Evolutionary conservation across 257 asterid genomes (phyloP).

Genomic region (Solanum piurae): DNA sequence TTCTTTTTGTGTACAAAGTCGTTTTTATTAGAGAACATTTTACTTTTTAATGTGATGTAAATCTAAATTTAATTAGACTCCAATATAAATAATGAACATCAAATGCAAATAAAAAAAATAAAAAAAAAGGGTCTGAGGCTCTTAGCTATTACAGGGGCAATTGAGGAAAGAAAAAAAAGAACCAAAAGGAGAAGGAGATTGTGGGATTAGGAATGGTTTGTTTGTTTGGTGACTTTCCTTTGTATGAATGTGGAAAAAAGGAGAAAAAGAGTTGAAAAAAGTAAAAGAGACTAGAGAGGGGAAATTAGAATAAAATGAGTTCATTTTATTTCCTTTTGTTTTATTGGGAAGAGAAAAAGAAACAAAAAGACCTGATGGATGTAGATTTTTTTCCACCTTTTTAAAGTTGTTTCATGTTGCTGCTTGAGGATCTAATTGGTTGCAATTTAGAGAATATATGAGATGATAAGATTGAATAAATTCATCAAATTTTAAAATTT

Average conservation of each 20-base stretch:
- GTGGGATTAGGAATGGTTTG: neutral
- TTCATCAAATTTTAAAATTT: neutral
- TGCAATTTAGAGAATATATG: neutral
- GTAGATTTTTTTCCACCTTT: neutral
- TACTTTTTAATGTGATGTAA: neutral
- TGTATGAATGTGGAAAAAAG: neutral
- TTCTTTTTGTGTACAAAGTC: too few relatives aligned
- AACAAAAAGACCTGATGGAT: neutral
- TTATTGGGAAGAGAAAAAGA: neutral
- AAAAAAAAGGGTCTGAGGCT: neutral
- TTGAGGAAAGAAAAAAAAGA: neutral
- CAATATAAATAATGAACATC: too few relatives aligned
- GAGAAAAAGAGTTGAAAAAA: neutral
- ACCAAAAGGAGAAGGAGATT: neutral
- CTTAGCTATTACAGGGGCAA: neutral
- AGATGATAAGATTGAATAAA: neutral
- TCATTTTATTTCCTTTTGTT: slow-evolving; percentile 1
- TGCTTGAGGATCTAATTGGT: neutral
- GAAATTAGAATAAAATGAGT: slow-evolving; percentile 6
- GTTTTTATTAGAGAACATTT: too few relatives aligned
- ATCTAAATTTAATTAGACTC: too few relatives aligned
- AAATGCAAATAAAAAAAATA: too few relatives aligned
- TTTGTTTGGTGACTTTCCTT: slow-evolving; percentile 1
- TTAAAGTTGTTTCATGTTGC: neutral
- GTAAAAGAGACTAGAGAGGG: neutral